Percentiles rank a stretch among this genome's conserved stretches.
Conservation (phyloP, 2,329 filamentous ascomycete species). For the Neoascochyta sp. region DNA sequence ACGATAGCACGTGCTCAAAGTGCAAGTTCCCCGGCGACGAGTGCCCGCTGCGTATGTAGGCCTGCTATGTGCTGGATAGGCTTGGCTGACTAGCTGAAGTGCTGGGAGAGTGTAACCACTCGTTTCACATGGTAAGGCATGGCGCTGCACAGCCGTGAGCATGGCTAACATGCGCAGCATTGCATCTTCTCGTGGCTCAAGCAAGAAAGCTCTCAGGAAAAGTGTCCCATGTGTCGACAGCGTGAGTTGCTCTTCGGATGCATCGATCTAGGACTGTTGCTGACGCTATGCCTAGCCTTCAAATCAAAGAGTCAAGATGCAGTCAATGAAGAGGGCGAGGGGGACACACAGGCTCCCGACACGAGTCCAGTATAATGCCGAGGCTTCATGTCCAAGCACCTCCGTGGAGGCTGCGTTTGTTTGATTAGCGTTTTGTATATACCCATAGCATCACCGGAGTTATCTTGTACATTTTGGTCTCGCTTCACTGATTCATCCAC, state of each 20-base stretch:
- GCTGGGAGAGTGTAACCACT: conserved; percentile 93
- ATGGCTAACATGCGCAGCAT: conserved; percentile 56
- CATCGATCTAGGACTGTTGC: neutral
- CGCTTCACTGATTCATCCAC: too few relatives aligned
- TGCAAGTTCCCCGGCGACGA: conserved; percentile 98
- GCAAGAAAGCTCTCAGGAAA: conserved; percentile 85
- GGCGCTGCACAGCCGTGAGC: neutral
- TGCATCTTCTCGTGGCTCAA: conserved; percentile 96
- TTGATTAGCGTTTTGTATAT: too few relatives aligned
- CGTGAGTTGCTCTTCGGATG: conserved; percentile 53
- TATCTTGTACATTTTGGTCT: too few relatives aligned
- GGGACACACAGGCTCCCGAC: conserved; percentile 13
- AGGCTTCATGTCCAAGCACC: too few relatives aligned
- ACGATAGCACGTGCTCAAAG: conserved; percentile 94
- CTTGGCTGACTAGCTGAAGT: conserved; percentile 52
- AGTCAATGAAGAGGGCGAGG: conserved; percentile 11
- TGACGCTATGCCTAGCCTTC: conserved; percentile 31
- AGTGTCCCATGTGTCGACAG: conserved; percentile 97
- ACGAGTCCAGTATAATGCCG: conserved; percentile 21
- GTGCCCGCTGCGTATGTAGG: conserved; percentile 76
- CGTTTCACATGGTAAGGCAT: conserved; percentile 81
- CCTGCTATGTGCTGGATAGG: neutral
- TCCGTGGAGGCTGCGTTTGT: too few relatives aligned
- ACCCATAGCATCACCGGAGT: too few relatives aligned
- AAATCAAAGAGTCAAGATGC: conserved; percentile 39